Conservation (phyloP, 2,329 filamentous ascomycete genomes). For the Rosellinia necatrix region DNA sequence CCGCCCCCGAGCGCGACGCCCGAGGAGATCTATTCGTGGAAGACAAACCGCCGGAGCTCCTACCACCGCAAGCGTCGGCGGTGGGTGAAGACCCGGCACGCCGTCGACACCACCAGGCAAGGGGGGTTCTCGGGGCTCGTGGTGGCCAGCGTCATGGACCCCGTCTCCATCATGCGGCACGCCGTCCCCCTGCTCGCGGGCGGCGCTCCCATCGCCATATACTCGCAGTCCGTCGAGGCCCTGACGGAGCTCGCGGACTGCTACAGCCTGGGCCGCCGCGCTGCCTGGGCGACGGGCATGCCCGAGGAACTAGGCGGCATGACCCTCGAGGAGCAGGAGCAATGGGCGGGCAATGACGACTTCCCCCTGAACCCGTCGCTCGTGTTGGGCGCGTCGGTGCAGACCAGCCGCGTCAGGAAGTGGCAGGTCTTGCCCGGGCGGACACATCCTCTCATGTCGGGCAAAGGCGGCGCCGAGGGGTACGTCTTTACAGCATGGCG, state of each 20-base stretch:
- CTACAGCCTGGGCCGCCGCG: conserved; percentile 79
- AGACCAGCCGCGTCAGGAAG: conserved; percentile 75
- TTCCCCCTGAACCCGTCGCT: conserved; percentile 89
- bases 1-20: conserved; percentile 64
- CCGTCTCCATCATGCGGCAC: conserved; percentile 73
- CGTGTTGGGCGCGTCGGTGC: conserved; percentile 77
- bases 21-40: conserved; percentile 70
- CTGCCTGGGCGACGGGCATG: conserved; percentile 68
- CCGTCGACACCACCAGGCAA: conserved; percentile 74
- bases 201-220: conserved; percentile 84
- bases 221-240: conserved; percentile 80
- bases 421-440: conserved; percentile 93
- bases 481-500: conserved; percentile 85
- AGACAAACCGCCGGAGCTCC: conserved; percentile 78
- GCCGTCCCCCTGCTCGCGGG: conserved; percentile 80
- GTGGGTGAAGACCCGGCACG: conserved; percentile 72
- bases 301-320: conserved; percentile 52
- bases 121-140: conserved; percentile 85
- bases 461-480: conserved; percentile 83
- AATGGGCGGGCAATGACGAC: conserved; percentile 67
- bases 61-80: conserved; percentile 89
- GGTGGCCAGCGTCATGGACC: conserved; percentile 82
- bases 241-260: conserved; percentile 78
- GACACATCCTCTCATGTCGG: conserved; percentile 94
- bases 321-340: conserved; percentile 55